Base-by-base conservation (phyloP, 2,329 filamentous ascomycete genomes). In the Arthrobotrys iridis region DNA sequence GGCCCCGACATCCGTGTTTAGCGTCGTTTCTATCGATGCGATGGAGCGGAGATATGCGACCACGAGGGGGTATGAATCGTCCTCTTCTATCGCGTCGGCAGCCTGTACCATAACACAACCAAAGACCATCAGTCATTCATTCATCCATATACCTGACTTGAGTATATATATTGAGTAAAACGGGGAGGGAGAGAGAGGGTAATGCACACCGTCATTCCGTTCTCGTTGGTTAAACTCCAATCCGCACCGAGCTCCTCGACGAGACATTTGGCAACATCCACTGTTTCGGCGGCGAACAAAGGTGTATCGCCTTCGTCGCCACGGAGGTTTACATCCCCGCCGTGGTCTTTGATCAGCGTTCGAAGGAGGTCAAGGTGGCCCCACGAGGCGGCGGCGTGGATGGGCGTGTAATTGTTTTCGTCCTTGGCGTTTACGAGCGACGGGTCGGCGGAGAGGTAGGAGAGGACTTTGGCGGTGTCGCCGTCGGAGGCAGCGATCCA, bases 231-330 rank as follows among this genome's bases (percentile, higher is more conserved):
- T 72, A 90, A 84, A 18, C 83, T 83, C 37, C 87, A 82, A 79
- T 96, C 89, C 30, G 91, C 88, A 3, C 89, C 88, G 2, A 98
- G 85, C 82, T 97, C 93, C 80, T 96, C 92, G 2, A 98, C 87
- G 5, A 99, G 85, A 60, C 90, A 87, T 79, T 88, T 88, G 18
- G 94, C 94, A 45, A 93, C 90, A 2, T 91, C 89, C 55, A 91
- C 85, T 0, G 88, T 92, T 83, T 99, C 95, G 26, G 90, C 89
- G n/a, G 93, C 92, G 80, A 97, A 99, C 3, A 99, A 85, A n/a
- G 94, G 91, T 0, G 94, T 97, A 83, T 99, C 95, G 67, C 89
- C 88, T 81, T 99, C 95, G 82, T 97, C 92, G 81, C 99, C 95
- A 78, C 87, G 88, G 60, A 97, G 84, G 81, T 97, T 90, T 52